Percentiles rank a stretch among this genome's conserved stretches.
Evolutionary conservation across 169 alveolate species (phyloP).

Genomic region (Cryptosporidium canis): DNA sequence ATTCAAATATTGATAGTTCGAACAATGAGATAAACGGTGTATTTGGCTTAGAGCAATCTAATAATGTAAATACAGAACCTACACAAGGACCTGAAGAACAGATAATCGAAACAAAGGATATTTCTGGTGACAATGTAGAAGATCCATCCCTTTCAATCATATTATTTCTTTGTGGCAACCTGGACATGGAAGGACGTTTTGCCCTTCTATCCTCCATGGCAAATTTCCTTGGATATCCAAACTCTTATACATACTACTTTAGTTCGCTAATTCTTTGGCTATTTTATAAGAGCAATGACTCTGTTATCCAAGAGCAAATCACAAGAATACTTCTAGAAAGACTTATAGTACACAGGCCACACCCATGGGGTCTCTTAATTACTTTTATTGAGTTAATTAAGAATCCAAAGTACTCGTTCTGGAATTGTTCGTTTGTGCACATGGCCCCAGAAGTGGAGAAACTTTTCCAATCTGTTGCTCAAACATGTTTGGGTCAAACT

Average conservation of each 20-base stretch:
- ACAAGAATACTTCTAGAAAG: conserved; percentile 91
- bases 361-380: conserved; percentile 98
- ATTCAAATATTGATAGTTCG: conserved; percentile 15
- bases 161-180: conserved; percentile 78
- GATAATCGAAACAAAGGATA: neutral
- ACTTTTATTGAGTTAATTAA: conserved; percentile 93
- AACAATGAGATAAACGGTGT: neutral
- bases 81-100: conserved; percentile 6
- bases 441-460: conserved; percentile 82
- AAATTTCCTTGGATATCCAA: conserved; percentile 96
- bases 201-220: conserved; percentile 90
- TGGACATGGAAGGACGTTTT: conserved; percentile 87
- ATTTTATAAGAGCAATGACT: conserved; percentile 88
- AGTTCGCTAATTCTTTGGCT: conserved; percentile 86
- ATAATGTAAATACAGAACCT: neutral
- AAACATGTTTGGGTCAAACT: conserved; percentile 74
- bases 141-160: conserved; percentile 82
- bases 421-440: conserved; percentile 80
- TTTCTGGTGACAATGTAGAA: neutral
- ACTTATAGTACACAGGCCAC: conserved; percentile 91
- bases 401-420: conserved; percentile 87
- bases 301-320: conserved; percentile 89
- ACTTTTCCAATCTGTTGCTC: conserved; percentile 79
- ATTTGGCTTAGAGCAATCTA: neutral
- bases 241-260: conserved; percentile 93